Conservation (phyloP, 192 early-diverging fungal genomes). For the Gigaspora rosea region DNA sequence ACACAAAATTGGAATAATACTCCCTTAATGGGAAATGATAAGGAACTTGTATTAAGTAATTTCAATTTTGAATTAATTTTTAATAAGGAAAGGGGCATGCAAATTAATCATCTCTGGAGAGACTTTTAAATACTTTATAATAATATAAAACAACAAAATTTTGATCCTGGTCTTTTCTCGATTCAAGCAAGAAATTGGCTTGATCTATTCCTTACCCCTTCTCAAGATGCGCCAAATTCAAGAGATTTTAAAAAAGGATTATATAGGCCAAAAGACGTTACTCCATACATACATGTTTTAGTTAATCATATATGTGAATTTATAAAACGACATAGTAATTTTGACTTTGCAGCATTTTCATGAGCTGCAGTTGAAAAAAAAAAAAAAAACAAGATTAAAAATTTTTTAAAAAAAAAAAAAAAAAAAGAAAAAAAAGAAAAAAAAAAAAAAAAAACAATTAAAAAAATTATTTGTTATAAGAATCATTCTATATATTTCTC, state of each 20-base stretch:
- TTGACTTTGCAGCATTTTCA: too few relatives aligned
- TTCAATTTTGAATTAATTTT: conserved; percentile 1
- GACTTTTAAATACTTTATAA: conserved; percentile 1
- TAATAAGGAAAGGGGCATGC: not conserved
- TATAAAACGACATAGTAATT: too few relatives aligned
- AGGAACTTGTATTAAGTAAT: not conserved
- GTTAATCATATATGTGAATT: too few relatives aligned
- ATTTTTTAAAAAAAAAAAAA: too few relatives aligned
- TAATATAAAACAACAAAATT: not conserved
- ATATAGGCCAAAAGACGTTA: not conserved
- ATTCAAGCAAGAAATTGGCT: conserved; percentile 8
- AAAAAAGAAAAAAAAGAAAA: too few relatives aligned
- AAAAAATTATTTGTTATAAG: too few relatives aligned
- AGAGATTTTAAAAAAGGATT: conserved; percentile 7
- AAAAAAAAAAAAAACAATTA: too few relatives aligned
- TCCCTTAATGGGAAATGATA: not conserved
- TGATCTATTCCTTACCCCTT: not conserved
- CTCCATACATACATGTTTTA: not conserved
- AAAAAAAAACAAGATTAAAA: too few relatives aligned
- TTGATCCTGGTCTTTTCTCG: not conserved
- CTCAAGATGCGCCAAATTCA: not conserved
- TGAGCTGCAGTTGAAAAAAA: too few relatives aligned
- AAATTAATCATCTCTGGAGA: not conserved
- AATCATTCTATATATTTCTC: too few relatives aligned
- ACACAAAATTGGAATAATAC: not conserved